phyloP scores from a whole-genome alignment of 2,329 filamentous ascomycete species.

The Nemania diffusa region DNA sequence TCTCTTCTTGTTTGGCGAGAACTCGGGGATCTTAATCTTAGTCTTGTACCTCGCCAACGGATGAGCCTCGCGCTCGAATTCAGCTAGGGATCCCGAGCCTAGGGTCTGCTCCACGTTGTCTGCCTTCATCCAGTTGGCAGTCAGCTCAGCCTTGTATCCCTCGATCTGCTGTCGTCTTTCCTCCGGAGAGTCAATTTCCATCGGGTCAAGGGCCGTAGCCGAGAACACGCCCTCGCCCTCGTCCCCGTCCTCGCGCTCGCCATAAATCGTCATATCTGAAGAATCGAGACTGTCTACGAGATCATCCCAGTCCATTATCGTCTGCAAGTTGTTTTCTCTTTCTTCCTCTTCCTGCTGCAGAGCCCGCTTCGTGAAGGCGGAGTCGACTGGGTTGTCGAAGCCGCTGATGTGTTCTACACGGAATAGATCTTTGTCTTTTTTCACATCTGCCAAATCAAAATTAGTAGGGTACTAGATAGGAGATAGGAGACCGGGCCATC shows the following conservation, averaged over 20 bases:
- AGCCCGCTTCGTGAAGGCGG: conserved; percentile 13
- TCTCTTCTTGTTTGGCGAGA: background rate
- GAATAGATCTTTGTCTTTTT: background rate
- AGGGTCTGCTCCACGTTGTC: background rate
- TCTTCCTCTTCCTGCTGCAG: conserved; percentile 19
- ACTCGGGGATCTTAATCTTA: conserved; percentile 8
- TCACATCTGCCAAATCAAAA: background rate
- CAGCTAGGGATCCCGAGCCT: background rate
- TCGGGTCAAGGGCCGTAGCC: background rate
- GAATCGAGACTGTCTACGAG: background rate
- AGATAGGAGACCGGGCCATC: background rate
- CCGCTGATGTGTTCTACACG: conserved; percentile 2
- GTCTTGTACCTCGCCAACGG: background rate
- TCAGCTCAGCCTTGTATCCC: conserved; percentile 11
- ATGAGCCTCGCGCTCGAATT: background rate
- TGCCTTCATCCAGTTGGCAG: background rate
- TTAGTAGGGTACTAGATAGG: background rate
- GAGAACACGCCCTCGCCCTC: background rate
- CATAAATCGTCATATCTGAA: too few relatives aligned
- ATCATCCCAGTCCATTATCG: conserved; percentile 5
- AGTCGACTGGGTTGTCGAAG: background rate
- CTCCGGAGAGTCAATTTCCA: conserved; percentile 1
- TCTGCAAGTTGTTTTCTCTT: background rate
- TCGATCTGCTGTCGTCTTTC: conserved; percentile 24
- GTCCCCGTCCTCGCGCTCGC: background rate